A percentile compares a stretch with the other conserved stretches of the same genome.
Conservation (phyloP, 805 yeast genomes). For the Priceomyces castillae region DNA sequence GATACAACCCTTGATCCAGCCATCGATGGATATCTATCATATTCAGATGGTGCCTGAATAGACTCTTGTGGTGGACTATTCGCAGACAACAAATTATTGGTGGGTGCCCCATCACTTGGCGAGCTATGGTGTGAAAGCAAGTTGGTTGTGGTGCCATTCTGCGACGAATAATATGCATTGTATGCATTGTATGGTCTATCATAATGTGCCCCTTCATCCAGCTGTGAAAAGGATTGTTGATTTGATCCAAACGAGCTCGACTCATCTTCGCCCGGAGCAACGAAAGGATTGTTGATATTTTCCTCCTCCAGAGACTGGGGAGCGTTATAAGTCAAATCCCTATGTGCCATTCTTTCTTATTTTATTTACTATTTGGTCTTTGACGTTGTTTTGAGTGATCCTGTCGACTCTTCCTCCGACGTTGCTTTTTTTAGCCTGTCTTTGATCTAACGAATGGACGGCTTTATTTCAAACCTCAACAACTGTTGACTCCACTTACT, state of each 20-base stretch:
- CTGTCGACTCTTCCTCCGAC: neutral
- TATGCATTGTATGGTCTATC: constrained; percentile 26
- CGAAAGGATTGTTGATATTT: constrained; percentile 8
- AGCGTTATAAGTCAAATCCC: constrained; percentile 17
- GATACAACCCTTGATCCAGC: constrained; percentile 59
- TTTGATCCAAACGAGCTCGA: constrained; percentile 9
- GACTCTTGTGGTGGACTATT: constrained; percentile 11
- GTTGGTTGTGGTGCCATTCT: constrained; percentile 33
- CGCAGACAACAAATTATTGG: neutral
- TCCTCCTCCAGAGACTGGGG: constrained; percentile 17
- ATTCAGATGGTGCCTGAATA: constrained; percentile 51
- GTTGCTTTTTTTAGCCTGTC: neutral
- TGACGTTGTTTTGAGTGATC: neutral
- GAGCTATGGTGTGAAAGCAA: constrained; percentile 11
- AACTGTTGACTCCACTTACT: neutral
- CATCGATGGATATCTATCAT: constrained; percentile 66
- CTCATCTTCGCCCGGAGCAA: constrained; percentile 9
- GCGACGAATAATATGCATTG: constrained; percentile 38
- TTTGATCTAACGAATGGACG: constrained; percentile 3
- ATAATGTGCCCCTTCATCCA: constrained; percentile 8
- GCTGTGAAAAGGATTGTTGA: constrained; percentile 7
- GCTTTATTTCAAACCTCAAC: constrained; percentile 2
- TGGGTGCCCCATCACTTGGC: constrained; percentile 6
- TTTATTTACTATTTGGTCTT: neutral
- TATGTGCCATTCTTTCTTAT: constrained; percentile 8